Base-by-base conservation (phyloP, 2,329 filamentous ascomycete genomes). In the Fusarium floridanum region DNA sequence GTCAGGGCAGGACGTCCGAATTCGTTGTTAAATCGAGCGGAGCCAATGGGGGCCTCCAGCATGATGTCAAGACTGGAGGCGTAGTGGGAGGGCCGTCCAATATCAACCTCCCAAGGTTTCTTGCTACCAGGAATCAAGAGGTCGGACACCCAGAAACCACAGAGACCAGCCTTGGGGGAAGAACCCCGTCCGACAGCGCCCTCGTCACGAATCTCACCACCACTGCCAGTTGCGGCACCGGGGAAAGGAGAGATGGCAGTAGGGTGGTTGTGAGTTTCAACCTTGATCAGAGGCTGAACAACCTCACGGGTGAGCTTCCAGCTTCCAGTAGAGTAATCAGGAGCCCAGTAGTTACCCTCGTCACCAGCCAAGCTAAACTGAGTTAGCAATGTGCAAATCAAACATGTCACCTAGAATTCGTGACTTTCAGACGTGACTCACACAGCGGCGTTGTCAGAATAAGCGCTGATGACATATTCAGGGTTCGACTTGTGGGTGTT, bases 391-490 rank as follows among this genome's bases (percentile, higher is more conserved):
- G 39, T 24, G 20, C 2, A 24, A 22, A 55, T 37, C 16, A 27
- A 37, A n/a, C 14, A 27, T 17, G 22, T 14, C 24, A 16, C 16
- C 8, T 4, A 36, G 17, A 39, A 43, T 11, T 7, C 22, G 14
- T n/a, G 34, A 34, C n/a, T 9, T 55, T 24, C 43, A 20, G 17
- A 11, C 85, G 1, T 16, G 29, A 73, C 77, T 77, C 76, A 79
- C 77, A 99, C 97, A n/a, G 97, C 97, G 29, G 97, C 97, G 81
- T 99, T 99, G 82, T 99, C 97, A 79, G 94, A 97, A 84, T 99
- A 99, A 9, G 97, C 97, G 39, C 95, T 98, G 50, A 98, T 90
- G n/a, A 95, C 97, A 81, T 91, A 93, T 63, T 93, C 87, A 1
- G 95, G 94, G 67, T 91, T 92, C 78, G 91, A 90, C 82, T 94